Evolutionary conservation across 176 grass and related monocot genomes (phyloP).

Genomic region (Rhipidocladum racemiflorum): DNA sequence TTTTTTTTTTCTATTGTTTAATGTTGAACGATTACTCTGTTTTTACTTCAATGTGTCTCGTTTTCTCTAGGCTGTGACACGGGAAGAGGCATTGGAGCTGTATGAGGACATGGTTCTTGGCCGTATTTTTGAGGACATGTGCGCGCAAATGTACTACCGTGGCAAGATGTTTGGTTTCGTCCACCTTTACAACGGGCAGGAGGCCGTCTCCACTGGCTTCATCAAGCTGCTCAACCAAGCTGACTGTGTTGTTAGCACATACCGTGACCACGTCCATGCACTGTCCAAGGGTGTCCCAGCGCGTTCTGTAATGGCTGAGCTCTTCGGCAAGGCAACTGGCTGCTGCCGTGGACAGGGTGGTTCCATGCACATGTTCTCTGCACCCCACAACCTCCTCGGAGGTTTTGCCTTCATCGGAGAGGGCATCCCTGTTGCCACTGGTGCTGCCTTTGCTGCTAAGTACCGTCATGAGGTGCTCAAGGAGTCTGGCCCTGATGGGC

Average conservation of each 20-base stretch:
- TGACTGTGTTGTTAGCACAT: slow-evolving; percentile 89
- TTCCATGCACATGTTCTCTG: slow-evolving; percentile 99
- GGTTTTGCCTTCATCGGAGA: slow-evolving; percentile 95
- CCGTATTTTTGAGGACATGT: slow-evolving; percentile 89
- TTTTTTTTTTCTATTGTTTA: not conserved
- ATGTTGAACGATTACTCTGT: not conserved
- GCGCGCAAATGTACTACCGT: slow-evolving; percentile 95
- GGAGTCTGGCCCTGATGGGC: slow-evolving; percentile 68
- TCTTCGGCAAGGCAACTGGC: slow-evolving; percentile 90
- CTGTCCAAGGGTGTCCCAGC: slow-evolving; percentile 84
- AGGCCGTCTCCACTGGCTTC: slow-evolving; percentile 94
- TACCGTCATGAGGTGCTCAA: slow-evolving; percentile 96
- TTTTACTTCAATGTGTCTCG: not conserved
- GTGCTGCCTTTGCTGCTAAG: slow-evolving; percentile 88
- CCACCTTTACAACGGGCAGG: slow-evolving; percentile 96
- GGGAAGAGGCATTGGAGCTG: slow-evolving; percentile 68
- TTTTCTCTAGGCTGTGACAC: slow-evolving; percentile 51
- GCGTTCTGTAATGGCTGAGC: slow-evolving; percentile 80
- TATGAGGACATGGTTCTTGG: slow-evolving; percentile 93
- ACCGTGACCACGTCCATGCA: slow-evolving; percentile 90
- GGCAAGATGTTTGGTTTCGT: slow-evolving; percentile 99
- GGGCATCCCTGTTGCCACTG: slow-evolving; percentile 90
- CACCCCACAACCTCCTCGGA: slow-evolving; percentile 76
- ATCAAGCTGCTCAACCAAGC: slow-evolving; percentile 77
- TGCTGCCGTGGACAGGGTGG: slow-evolving; percentile 93